These are phyloP conservation scores for Lolium rigidum DNA, from an alignment of 176 grass and related monocot genomes.

Conservation along the genomic window DNA sequence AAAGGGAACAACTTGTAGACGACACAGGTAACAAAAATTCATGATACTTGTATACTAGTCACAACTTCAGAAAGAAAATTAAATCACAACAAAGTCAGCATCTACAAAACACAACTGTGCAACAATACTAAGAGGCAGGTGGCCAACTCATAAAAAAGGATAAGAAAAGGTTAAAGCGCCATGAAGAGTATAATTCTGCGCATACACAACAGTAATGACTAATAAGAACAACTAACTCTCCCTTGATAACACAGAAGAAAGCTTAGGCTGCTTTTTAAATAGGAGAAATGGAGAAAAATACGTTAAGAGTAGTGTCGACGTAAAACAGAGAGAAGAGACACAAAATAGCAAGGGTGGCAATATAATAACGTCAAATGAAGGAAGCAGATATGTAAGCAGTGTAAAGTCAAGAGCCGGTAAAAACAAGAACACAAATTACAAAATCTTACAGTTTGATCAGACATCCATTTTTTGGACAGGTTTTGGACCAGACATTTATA, in stretches of 20 bases:
- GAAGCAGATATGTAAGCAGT: slow-evolving; percentile 3
- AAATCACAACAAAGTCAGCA: slow-evolving; percentile 6
- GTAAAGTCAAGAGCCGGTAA: slow-evolving; percentile 1
- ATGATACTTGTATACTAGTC: slow-evolving; percentile 3
- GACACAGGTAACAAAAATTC: not conserved
- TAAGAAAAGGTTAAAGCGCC: slow-evolving; percentile 7
- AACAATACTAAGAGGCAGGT: slow-evolving; percentile 23
- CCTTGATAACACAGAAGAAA: slow-evolving; percentile 22
- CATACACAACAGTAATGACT: slow-evolving; percentile 20
- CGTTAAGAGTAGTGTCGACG: not conserved
- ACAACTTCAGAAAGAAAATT: not conserved
- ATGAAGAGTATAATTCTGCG: slow-evolving; percentile 17
- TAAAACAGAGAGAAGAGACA: slow-evolving; percentile 28
- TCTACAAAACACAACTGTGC: not conserved
- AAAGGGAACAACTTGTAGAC: slow-evolving; percentile 13
- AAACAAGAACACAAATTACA: slow-evolving; percentile 25
- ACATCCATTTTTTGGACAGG: not conserved
- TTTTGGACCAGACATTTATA: slow-evolving; percentile 9
- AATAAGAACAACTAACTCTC: slow-evolving; percentile 18
- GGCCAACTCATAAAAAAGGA: not conserved
- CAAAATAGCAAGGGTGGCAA: slow-evolving; percentile 27
- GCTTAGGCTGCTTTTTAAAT: slow-evolving; percentile 34
- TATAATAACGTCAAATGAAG: not conserved
- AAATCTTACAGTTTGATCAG: slow-evolving; percentile 18
- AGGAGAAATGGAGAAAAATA: slow-evolving; percentile 14